Base-by-base conservation (phyloP, 306 rosid species). In the Quercus ilex region DNA sequence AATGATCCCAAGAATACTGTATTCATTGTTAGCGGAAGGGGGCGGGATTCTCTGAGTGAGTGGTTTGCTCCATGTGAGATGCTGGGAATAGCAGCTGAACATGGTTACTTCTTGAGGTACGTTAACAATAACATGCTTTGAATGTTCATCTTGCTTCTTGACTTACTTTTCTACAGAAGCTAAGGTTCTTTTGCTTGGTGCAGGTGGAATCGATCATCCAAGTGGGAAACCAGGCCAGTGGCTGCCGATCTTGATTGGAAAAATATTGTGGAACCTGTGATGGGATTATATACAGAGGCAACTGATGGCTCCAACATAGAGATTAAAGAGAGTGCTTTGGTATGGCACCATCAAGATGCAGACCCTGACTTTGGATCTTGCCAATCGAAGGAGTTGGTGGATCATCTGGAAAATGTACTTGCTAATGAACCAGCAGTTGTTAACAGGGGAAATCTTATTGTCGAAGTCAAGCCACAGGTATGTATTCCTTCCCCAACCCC, bases 401-500 rank as follows among this genome's bases (percentile, higher is more conserved):
- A 84, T 83, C 91, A 94, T 84, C 84, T 94, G 69, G 96, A 90
- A 79, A 89, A 87, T 62, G 94, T 89, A 75, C 90, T 92, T 65
- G 87, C 96, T 28, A 92, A 94, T 67, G 96, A 92, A 59, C 98
- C 97, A 2, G 93, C 91, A 35, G 75, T 80, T 77, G 96, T 92
- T 51, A 83, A 84, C 55, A 89, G 96, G 64, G 97, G 97, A 64
- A 90, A 92, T 72, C 92, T 86, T 74, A 90, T 92, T 63, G 98
- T 94, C 41, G 97, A 94, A 89, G 98, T 88, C 26, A 92, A 94
- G 64, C 95, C 98, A 19, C 98, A 90, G 98, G 98, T 94, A 83
- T 7, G 43, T 55, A 65, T 14, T 63, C 79, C 64, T 8, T 23
- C 56, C n/a, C 6, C 12, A 14, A 1, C 25, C 62, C 30, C 46